Conservation (phyloP, 306 rosid species). For the Vachellia pachyceras region DNA sequence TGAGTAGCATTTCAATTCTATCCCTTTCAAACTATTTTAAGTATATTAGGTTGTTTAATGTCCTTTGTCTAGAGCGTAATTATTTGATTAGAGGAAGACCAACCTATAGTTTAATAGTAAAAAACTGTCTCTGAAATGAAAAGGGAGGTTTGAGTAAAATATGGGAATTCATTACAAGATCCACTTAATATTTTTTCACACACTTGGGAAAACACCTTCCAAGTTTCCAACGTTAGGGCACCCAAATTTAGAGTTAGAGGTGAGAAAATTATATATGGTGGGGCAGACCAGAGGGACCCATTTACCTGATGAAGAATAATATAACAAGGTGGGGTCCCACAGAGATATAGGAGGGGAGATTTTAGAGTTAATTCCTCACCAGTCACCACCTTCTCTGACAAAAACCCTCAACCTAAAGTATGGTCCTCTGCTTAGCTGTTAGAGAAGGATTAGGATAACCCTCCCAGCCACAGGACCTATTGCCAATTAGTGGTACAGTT, state of each 20-base stretch:
- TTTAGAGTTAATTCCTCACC: slow-evolving; percentile 51
- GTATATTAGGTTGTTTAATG: slow-evolving; percentile 25
- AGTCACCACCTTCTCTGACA: slow-evolving; percentile 28
- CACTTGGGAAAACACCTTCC: not conserved
- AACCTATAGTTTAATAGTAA: slow-evolving; percentile 10
- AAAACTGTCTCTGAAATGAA: not conserved
- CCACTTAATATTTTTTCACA: not conserved
- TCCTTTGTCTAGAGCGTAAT: slow-evolving; percentile 39
- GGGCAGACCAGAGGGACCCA: slow-evolving; percentile 51
- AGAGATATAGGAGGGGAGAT: slow-evolving; percentile 46
- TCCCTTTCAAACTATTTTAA: slow-evolving; percentile 23
- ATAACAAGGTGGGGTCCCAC: slow-evolving; percentile 52
- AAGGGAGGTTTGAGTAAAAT: not conserved
- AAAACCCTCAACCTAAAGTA: slow-evolving; percentile 12
- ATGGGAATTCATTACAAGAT: not conserved
- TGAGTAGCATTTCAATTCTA: slow-evolving; percentile 33
- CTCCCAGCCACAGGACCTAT: slow-evolving; percentile 23
- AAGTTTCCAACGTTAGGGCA: not conserved
- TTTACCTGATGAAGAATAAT: slow-evolving; percentile 43
- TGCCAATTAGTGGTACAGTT: not conserved
- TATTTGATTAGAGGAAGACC: slow-evolving; percentile 6
- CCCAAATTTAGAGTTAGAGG: not conserved
- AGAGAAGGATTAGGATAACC: slow-evolving; percentile 32
- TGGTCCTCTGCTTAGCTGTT: slow-evolving; percentile 47
- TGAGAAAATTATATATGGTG: slow-evolving; percentile 19